These are phyloP conservation scores for Mimosa bimucronata DNA, from an alignment of 306 rosid species.

Conservation along the genomic window DNA sequence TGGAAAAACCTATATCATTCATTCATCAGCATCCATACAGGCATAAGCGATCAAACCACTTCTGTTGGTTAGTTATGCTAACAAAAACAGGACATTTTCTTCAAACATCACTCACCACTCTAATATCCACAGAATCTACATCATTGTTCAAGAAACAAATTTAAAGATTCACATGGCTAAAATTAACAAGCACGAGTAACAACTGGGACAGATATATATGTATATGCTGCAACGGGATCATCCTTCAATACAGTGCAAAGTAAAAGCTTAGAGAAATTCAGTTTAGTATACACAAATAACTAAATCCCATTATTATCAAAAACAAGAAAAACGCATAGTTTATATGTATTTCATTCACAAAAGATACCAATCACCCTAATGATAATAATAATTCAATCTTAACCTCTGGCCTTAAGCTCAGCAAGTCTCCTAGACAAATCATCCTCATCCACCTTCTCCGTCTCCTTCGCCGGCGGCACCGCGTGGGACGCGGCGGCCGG, in stretches of 20 bases:
- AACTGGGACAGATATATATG: not conserved
- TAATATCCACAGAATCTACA: not conserved
- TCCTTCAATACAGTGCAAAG: not conserved
- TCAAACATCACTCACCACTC: not conserved
- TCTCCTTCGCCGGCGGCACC: conserved; percentile 73
- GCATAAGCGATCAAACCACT: not conserved
- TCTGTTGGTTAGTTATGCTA: not conserved
- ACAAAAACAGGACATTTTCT: not conserved
- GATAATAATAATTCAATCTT: conserved; percentile 20
- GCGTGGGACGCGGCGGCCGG: conserved; percentile 69
- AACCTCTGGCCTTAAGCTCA: conserved; percentile 81
- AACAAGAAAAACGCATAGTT: not conserved
- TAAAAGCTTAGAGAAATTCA: conserved; percentile 4
- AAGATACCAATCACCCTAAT: conserved; percentile 5
- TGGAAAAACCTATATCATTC: not conserved
- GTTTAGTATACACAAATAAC: conserved; percentile 35
- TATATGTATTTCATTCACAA: conserved; percentile 14
- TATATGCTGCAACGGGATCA: not conserved
- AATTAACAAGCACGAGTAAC: not conserved
- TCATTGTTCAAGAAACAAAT: not conserved
- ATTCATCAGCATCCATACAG: not conserved
- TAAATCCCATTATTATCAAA: not conserved
- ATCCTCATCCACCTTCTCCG: conserved; percentile 69
- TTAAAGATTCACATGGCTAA: not conserved
- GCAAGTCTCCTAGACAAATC: conserved; percentile 73